Base-by-base conservation (phyloP, 441 rosid genomes). In the Gossypium lobatum region DNA sequence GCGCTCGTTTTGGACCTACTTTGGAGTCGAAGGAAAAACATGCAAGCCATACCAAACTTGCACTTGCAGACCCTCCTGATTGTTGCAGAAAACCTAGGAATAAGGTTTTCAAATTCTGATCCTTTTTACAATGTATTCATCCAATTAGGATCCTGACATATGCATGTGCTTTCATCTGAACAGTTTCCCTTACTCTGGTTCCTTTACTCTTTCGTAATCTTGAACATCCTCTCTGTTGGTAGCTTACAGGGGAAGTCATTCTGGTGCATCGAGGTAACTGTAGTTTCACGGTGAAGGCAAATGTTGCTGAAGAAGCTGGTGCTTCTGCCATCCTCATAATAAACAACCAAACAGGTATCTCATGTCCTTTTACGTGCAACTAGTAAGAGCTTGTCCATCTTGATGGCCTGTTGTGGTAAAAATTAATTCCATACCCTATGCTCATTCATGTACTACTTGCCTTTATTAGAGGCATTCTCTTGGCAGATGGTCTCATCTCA, bases 1-100 rank as follows among this genome's bases (percentile, higher is more conserved):
- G 89, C 70, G 89, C 87, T 68, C 89, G 89, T 14, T 86, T 86
- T 58, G 89, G 89, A 73, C 80, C 71, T 64, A 86, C 87, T 4
- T 75, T 86, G 77, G 89, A 82, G 61, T 82, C 89, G 4, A 82
- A 83, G 80, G 89, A 86, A 77, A 86, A 80, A 60, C 86, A 83
- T 70, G 89, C 87, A 63, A 82, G 50, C 71, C 79, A 65, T 20
- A 86, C 79, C 16, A 79, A 61, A 66, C 80, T 86, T 76, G 79
- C 81, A 25, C 69, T 83, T 6, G 84, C 87, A 71, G 84, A 86
- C 74, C 89, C 89, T 71, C 87, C 85, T 64, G 87, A 86, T 69
- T 82, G 85, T 76, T 86, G 89, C 72, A 75, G 82, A 67, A 73
- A 0, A 46, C 87, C 84, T 46, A 82, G 60, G 72, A 79, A 74